Evolutionary conservation across 2,329 filamentous ascomycete species (phyloP), one percentile per base, ranked within the genome.

Genomic region (Dactylonectria macrodidyma): DNA sequence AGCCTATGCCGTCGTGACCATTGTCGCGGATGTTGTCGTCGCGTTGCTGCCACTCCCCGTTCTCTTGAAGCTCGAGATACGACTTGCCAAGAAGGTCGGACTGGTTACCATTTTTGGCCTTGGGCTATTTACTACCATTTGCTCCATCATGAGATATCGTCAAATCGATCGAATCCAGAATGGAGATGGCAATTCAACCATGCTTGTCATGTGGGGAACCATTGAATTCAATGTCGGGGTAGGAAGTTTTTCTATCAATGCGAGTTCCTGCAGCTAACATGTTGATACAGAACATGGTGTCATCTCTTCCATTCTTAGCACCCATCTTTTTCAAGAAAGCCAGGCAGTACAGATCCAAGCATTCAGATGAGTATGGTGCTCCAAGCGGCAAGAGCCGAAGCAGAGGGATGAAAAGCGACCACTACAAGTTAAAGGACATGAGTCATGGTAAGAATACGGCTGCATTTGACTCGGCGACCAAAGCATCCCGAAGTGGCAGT

Each of bases 211-310:
- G 0, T 89, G 87, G 87, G 87, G 87, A 5, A 85, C 84, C 2
- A 85, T 89, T 62, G 87, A 89, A 73, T 86, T 89, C 76, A 88
- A 89, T 69, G 83, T 88, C 34, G 87, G 87, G 11, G 86, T 88
- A 81, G 74, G 85, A 73, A 30, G 22, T 12, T 4, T 4, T 16
- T 1, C 9, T 5, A 19, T 3, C 16, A 12, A 9, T 12, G 14
- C 11, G 1, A 10, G 22, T 14, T 38, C 11, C 41, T 24, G 22
- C n/a, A 50, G n/a, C 58, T 62, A 30, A 67, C 41, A 4, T 19
- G 16, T 2, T 26, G 8, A 1, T 10, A 0, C 60, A 85, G 83
- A 85, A 85, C 70, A 82, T 85, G 71, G 83, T 85, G 7, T 85
- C 83, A 0, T 84, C 83, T 1, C 78, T 85, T 2, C 83, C 83